Evolutionary conservation across 2,329 filamentous ascomycete species (phyloP).

Genomic region (Amylocarpus encephaloides): DNA sequence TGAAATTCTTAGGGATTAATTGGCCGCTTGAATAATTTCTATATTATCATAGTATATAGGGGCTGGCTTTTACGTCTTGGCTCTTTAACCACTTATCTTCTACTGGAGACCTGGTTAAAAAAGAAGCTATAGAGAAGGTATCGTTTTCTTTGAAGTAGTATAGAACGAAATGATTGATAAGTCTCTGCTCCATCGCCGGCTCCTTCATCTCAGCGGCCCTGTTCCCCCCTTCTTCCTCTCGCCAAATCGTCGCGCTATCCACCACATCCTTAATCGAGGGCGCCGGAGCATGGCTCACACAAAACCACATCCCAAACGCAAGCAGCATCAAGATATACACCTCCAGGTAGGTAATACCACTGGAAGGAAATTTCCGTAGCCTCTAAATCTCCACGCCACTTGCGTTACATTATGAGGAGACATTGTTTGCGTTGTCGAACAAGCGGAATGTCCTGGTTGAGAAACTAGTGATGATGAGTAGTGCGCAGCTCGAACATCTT

Average conservation of each 20-base stretch:
- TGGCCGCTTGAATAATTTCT: no score
- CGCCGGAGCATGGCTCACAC: not conserved
- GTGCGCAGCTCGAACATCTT: not conserved
- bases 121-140: no score
- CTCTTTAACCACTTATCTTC: no score
- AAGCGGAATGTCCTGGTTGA: not conserved
- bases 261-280: not conserved
- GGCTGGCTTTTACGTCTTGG: no score
- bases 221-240: not conserved
- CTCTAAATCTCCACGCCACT: not conserved
- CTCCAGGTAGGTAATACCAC: not conserved
- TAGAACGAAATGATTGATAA: not conserved
- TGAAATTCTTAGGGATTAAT: no score
- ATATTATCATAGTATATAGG: no score
- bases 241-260: not conserved
- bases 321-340: not conserved
- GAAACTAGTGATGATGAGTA: not conserved
- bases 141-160: no score
- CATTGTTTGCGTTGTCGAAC: not conserved
- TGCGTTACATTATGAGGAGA: not conserved
- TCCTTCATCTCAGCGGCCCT: not conserved
- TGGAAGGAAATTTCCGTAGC: not conserved
- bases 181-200: not conserved
- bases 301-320: not conserved
- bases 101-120: not conserved